Percentiles rank a stretch among this genome's conserved stretches.
Conservation (phyloP, 1,139 yeast species). For the Debaryomyces coudertii region DNA sequence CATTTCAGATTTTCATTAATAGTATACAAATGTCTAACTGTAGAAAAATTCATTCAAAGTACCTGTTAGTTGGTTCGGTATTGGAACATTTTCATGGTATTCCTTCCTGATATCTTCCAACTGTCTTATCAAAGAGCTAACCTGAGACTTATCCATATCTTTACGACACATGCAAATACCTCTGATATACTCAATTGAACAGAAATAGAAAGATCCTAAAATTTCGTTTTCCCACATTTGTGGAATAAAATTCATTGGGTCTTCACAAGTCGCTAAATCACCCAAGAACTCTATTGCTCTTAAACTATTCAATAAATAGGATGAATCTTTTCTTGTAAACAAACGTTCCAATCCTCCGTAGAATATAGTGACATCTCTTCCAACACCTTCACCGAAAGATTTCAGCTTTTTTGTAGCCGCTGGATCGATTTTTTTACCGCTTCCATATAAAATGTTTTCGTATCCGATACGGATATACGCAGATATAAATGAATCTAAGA, state of each 20-base stretch:
- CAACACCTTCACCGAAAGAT: slow-evolving; percentile 44
- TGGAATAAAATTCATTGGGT: slow-evolving; percentile 51
- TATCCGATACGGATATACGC: slow-evolving; percentile 50
- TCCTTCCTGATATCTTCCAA: slow-evolving; percentile 35
- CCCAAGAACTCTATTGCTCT: slow-evolving; percentile 69
- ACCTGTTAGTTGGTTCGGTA: slow-evolving; percentile 35
- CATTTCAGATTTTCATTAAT: slow-evolving; percentile 1
- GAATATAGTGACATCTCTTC: slow-evolving; percentile 67
- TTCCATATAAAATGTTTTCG: slow-evolving; percentile 50
- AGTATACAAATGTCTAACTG: slow-evolving; percentile 12
- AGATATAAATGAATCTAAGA: slow-evolving; percentile 47
- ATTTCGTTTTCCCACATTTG: slow-evolving; percentile 61
- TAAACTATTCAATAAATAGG: slow-evolving; percentile 57
- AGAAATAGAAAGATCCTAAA: slow-evolving; percentile 61
- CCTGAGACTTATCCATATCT: slow-evolving; percentile 43
- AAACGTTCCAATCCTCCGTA: slow-evolving; percentile 62
- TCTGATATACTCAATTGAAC: slow-evolving; percentile 69
- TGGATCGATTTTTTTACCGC: slow-evolving; percentile 61
- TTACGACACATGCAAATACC: slow-evolving; percentile 50
- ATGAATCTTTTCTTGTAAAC: slow-evolving; percentile 49
- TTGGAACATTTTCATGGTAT: slow-evolving; percentile 39
- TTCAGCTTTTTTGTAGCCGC: slow-evolving; percentile 49
- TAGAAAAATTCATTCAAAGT: slow-evolving; percentile 42
- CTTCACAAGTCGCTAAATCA: slow-evolving; percentile 63
- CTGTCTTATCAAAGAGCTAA: slow-evolving; percentile 32